phyloP scores from a whole-genome alignment of 257 asterid genomes.

The Scutellaria barbata region DNA sequence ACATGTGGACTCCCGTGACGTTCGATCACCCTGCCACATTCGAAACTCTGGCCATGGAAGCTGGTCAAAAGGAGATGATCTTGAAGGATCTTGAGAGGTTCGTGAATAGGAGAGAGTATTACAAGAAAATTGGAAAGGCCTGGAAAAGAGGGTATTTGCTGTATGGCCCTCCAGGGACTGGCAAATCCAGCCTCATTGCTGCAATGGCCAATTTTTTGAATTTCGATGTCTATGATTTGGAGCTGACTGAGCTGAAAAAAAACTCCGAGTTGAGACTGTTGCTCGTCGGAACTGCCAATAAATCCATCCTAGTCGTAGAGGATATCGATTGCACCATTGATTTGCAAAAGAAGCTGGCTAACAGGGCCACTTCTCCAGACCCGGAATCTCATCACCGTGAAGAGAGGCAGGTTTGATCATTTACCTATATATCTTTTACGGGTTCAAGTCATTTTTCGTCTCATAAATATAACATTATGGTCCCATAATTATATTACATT shows the following conservation, averaged over 20 bases:
- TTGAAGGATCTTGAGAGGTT: conserved; percentile 57
- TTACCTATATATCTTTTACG: too few species aligned
- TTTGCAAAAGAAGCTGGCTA: conserved; percentile 50
- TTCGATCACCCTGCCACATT: conserved; percentile 68
- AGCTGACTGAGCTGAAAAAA: conserved; percentile 53
- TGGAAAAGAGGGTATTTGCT: conserved; percentile 80
- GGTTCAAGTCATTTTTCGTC: too few species aligned
- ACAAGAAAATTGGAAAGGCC: conserved; percentile 66
- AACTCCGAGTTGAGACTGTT: conserved; percentile 61
- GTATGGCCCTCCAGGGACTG: conserved; percentile 86
- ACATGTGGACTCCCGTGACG: conserved; percentile 49
- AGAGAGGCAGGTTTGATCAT: conserved; percentile 44
- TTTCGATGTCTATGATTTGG: conserved; percentile 71
- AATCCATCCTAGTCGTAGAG: conserved; percentile 68
- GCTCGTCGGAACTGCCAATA: conserved; percentile 56
- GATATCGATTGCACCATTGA: conserved; percentile 73
- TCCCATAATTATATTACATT: too few species aligned
- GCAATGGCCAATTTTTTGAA: conserved; percentile 77
- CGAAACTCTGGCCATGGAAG: conserved; percentile 71
- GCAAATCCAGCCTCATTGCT: conserved; percentile 78
- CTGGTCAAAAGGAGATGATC: conserved; percentile 48
- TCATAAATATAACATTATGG: too few species aligned
- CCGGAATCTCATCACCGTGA: conserved; percentile 7
- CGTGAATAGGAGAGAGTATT: conserved; percentile 56
- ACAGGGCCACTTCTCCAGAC: conserved; percentile 8